Percentiles rank a stretch among this genome's conserved stretches.
These are phyloP conservation scores for Schrenkiella parvula DNA, from an alignment of 345 rosid genomes.

Conservation along the genomic window DNA sequence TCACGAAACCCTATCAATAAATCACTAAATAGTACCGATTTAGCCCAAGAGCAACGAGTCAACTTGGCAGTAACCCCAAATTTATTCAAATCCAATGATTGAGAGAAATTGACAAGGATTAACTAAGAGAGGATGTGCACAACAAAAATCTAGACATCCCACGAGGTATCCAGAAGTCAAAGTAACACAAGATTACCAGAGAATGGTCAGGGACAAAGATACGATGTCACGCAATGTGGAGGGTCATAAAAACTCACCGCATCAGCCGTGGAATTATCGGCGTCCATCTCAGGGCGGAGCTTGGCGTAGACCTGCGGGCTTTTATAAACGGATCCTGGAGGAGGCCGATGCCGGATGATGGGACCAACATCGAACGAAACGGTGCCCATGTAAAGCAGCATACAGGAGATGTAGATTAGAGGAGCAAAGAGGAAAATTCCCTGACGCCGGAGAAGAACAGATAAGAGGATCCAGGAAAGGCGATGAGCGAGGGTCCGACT, in stretches of 20 bases:
- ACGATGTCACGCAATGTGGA: background rate
- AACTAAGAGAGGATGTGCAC: background rate
- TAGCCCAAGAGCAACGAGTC: background rate
- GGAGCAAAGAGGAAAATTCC: conserved; percentile 93
- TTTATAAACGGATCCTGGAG: conserved; percentile 85
- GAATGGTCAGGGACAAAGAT: background rate
- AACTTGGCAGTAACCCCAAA: background rate
- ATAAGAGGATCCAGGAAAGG: conserved; percentile 75
- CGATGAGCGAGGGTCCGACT: conserved; percentile 67
- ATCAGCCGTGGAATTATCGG: conserved; percentile 89
- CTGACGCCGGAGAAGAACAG: conserved; percentile 89
- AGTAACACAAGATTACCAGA: background rate
- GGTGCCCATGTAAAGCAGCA: conserved; percentile 95
- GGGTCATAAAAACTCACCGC: conserved; percentile 48
- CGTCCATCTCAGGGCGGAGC: conserved; percentile 83
- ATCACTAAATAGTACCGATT: background rate
- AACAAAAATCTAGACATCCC: background rate
- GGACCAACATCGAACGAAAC: conserved; percentile 83
- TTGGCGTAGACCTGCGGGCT: conserved; percentile 87
- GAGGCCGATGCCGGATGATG: conserved; percentile 51
- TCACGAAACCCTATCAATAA: background rate
- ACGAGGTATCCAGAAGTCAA: background rate
- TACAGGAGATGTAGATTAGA: conserved; percentile 83
- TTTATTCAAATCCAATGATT: conserved; percentile 1
- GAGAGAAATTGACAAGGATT: conserved; percentile 4